Percentiles rank a stretch among this genome's conserved stretches.
phyloP scores from a whole-genome alignment of 768 basidiomycete species.

The Mycena rebaudengoi region DNA sequence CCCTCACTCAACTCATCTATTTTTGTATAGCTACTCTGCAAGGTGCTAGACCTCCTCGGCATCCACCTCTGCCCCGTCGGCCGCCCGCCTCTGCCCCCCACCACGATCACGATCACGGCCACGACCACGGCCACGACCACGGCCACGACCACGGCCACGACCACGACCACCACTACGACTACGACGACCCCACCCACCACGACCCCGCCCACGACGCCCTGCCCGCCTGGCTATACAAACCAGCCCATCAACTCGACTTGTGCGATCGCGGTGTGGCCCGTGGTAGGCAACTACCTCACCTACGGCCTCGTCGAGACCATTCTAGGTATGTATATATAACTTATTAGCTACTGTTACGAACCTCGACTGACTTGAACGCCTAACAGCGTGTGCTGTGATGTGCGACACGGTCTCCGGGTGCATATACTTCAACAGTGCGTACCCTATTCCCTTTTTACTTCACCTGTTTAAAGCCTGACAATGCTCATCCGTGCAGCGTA shows the following conservation, averaged over 20 bases:
- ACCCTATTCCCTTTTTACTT: not conserved
- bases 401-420: constrained; percentile 1
- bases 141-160: not conserved
- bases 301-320: constrained; percentile 7
- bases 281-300: not conserved
- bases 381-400: constrained; percentile 17
- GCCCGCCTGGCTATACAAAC: not conserved
- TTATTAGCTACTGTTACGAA: not conserved
- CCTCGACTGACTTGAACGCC: not conserved
- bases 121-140: not conserved
- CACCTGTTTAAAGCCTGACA: not conserved
- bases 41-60: constrained; percentile 1
- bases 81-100: not conserved
- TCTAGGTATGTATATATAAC: not conserved
- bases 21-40: constrained; percentile 2
- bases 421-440: constrained; percentile 14
- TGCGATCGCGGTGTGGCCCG: not conserved
- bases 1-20: not conserved
- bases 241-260: constrained; percentile 7
- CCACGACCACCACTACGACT: not conserved
- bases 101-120: not conserved
- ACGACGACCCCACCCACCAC: not conserved
- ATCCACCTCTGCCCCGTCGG: constrained; percentile 3
- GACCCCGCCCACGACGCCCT: not conserved
- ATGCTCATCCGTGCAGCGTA: constrained; percentile 4